Percentiles rank a stretch among this genome's conserved stretches.
Evolutionary conservation across 768 basidiomycete genomes (phyloP).

Genomic region (Tricholoma furcatifolium): DNA sequence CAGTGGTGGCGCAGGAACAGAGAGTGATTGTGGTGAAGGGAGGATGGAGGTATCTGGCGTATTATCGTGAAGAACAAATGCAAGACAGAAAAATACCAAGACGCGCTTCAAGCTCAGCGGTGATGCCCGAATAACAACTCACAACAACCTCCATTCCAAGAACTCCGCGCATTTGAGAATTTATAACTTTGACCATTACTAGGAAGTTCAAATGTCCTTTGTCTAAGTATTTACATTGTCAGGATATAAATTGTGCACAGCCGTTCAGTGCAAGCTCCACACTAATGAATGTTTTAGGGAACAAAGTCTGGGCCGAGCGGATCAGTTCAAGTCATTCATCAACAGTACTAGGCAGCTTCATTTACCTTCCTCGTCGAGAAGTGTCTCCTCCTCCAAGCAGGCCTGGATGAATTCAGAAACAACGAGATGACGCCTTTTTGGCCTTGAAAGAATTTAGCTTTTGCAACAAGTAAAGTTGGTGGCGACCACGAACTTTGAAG

Average conservation of each 20-base stretch:
- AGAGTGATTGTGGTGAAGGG: not conserved
- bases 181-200: too few species aligned
- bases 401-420: slow-evolving; percentile 75
- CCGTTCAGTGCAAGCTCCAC: too few species aligned
- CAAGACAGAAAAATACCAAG: slow-evolving; percentile 14
- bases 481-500: slow-evolving; percentile 56
- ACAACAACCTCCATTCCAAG: slow-evolving; percentile 6
- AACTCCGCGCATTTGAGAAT: too few species aligned
- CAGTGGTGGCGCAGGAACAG: slow-evolving; percentile 5
- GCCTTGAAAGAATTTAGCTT: slow-evolving; percentile 43
- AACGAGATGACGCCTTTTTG: slow-evolving; percentile 77
- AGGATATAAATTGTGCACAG: too few species aligned
- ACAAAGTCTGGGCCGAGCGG: slow-evolving; percentile 21
- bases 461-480: not conserved
- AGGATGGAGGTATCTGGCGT: slow-evolving; percentile 4
- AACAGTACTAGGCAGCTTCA: slow-evolving; percentile 5
- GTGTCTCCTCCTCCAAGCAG: slow-evolving; percentile 79
- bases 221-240: too few species aligned
- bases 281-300: slow-evolving; percentile 16
- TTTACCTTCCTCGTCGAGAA: slow-evolving; percentile 85
- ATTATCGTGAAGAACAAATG: slow-evolving; percentile 2
- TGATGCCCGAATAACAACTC: slow-evolving; percentile 9
- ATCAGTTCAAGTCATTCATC: not conserved
- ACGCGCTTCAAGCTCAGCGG: slow-evolving; percentile 7
- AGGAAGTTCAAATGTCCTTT: too few species aligned